Conservation (phyloP, 495 filamentous ascomycete species). For the Hypoxylon fuscum region DNA sequence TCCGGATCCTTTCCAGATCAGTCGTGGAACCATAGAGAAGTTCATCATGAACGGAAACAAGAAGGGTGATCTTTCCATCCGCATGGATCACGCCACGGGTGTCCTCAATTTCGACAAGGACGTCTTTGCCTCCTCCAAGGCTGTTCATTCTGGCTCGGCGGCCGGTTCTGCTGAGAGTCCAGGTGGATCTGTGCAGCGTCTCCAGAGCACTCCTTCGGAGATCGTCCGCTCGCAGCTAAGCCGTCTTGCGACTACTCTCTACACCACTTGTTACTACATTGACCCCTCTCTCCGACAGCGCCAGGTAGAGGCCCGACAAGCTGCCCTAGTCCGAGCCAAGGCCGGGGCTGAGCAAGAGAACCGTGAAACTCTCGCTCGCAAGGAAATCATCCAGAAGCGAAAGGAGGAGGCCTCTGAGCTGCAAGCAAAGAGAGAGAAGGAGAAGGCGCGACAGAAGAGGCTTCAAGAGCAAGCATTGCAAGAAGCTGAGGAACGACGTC, state of each 20-base stretch:
- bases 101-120: constrained; percentile 97
- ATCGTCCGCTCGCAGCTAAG: constrained; percentile 95
- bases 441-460: constrained; percentile 86
- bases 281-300: constrained; percentile 86
- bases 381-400: constrained; percentile 92
- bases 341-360: constrained; percentile 93
- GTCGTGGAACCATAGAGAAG: constrained; percentile 92
- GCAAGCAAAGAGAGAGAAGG: constrained; percentile 85
- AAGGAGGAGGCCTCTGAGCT: constrained; percentile 91
- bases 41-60: constrained; percentile 99
- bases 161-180: constrained; percentile 92
- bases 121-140: constrained; percentile 96
- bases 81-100: constrained; percentile 92
- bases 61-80: constrained; percentile 97
- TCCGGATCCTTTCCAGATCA: constrained; percentile 96
- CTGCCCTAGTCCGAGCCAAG: constrained; percentile 79
- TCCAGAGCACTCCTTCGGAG: constrained; percentile 97
- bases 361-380: constrained; percentile 83
- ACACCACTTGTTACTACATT: constrained; percentile 92
- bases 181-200: constrained; percentile 84
- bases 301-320: constrained; percentile 79
- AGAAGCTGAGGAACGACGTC: constrained; percentile 85
- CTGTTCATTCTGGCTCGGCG: constrained; percentile 82
- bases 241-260: constrained; percentile 89
- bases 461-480: constrained; percentile 83